Evolutionary conservation across 441 rosid species (phyloP).

Genomic region (Euphorbia corollata): DNA sequence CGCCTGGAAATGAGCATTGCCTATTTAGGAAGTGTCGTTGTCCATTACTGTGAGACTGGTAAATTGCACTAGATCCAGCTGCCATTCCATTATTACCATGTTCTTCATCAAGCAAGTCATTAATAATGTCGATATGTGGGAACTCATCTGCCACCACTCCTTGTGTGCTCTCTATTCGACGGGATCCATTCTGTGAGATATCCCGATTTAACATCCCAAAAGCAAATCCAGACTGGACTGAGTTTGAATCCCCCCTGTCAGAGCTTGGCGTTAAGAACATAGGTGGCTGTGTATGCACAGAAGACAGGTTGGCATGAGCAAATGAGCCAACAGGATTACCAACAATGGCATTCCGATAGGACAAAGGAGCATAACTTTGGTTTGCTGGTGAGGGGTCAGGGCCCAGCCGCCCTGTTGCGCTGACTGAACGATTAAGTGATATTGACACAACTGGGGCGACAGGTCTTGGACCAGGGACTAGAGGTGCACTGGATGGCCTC

Average conservation of each 20-base stretch:
- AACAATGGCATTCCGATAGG: conserved; percentile 72
- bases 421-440: conserved; percentile 61
- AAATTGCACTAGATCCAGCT: conserved; percentile 26
- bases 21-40: conserved; percentile 36
- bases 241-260: conserved; percentile 36
- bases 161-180: conserved; percentile 57
- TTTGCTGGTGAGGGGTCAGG: conserved; percentile 48
- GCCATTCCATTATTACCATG: conserved; percentile 36
- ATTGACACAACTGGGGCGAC: conserved; percentile 45
- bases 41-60: conserved; percentile 33
- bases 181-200: conserved; percentile 39
- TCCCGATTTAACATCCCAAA: conserved; percentile 40
- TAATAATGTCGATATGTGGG: conserved; percentile 90
- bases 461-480: conserved; percentile 54
- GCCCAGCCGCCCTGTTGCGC: conserved; percentile 78
- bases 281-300: conserved; percentile 40
- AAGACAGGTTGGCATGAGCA: conserved; percentile 36
- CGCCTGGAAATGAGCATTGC: conserved; percentile 48
- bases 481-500: conserved; percentile 89
- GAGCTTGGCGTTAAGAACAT: conserved; percentile 37
- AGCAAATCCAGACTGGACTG: conserved; percentile 49
- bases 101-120: conserved; percentile 85
- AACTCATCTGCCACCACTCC: conserved; percentile 62
- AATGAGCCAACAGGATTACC: conserved; percentile 57
- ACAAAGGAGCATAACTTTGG: conserved; percentile 57